These are phyloP conservation scores for Monosporascus ibericus DNA, from an alignment of 2,329 filamentous ascomycete species.

Conservation along the genomic window DNA sequence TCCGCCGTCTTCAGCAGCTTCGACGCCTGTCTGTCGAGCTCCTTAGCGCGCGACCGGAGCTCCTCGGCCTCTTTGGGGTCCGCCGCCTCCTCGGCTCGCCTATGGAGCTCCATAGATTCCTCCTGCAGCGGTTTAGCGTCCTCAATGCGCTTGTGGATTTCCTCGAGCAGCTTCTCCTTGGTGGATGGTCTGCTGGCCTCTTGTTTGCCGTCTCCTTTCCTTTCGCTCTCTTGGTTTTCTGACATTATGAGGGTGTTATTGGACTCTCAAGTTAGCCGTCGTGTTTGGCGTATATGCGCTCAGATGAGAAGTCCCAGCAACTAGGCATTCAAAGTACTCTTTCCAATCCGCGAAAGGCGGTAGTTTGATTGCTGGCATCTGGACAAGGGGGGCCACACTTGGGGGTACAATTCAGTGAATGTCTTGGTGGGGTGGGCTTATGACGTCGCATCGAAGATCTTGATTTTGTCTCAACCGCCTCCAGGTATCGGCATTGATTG, in stretches of 20 bases:
- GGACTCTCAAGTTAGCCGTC: background rate
- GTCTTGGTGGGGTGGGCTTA: too few species aligned
- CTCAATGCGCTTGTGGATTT: conserved; percentile 23
- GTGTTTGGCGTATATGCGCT: too few species aligned
- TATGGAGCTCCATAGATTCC: conserved; percentile 20
- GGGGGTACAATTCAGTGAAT: too few species aligned
- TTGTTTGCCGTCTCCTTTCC: conserved; percentile 1
- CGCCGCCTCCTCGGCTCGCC: conserved; percentile 19
- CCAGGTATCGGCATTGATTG: too few species aligned
- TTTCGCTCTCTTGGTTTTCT: conserved; percentile 2
- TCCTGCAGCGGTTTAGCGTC: conserved; percentile 25
- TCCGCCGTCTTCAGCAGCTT: conserved; percentile 24
- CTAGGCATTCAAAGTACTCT: background rate
- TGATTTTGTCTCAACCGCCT: too few species aligned
- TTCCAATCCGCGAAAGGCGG: background rate
- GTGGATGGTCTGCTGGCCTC: conserved; percentile 14
- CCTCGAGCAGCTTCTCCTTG: conserved; percentile 25
- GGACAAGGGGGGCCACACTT: too few species aligned
- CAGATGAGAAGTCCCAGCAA: background rate
- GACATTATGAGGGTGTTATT: conserved; percentile 4
- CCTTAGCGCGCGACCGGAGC: conserved; percentile 19
- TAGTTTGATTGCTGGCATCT: too few species aligned
- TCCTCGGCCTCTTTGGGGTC: conserved; percentile 22
- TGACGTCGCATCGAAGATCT: too few species aligned
- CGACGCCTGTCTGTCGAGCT: conserved; percentile 24